These are phyloP conservation scores for Diaporthe eres DNA, from an alignment of 2,329 filamentous ascomycete genomes.

Conservation along the genomic window DNA sequence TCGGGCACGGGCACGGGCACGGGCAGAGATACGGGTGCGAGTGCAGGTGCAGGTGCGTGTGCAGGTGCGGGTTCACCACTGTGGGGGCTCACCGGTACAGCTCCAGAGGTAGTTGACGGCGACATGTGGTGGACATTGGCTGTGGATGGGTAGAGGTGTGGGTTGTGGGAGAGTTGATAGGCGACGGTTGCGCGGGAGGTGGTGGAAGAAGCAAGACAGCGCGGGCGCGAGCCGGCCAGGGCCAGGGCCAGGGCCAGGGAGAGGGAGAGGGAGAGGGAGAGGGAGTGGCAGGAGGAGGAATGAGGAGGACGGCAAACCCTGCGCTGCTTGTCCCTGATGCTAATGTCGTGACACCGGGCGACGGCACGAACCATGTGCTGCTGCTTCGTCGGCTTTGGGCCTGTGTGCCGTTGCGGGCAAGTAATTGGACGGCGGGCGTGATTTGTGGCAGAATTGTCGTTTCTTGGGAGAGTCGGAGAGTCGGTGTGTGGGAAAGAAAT, in stretches of 20 bases:
- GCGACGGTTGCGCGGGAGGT: slow-evolving; percentile 42
- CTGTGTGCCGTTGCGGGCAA: slow-evolving; percentile 25
- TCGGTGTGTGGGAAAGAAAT: slow-evolving; percentile 39
- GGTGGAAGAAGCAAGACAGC: slow-evolving; percentile 15
- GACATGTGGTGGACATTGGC: slow-evolving; percentile 71
- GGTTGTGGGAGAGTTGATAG: slow-evolving; percentile 49
- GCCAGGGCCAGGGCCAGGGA: slow-evolving; percentile 13
- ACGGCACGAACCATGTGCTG: slow-evolving; percentile 27
- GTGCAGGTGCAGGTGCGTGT: slow-evolving; percentile 49
- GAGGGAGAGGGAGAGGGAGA: neutral
- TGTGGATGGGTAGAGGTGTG: slow-evolving; percentile 54
- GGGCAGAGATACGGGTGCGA: neutral
- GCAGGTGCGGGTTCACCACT: slow-evolving; percentile 49
- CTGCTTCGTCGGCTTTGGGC: slow-evolving; percentile 12
- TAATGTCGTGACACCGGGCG: slow-evolving; percentile 10
- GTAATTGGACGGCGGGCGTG: slow-evolving; percentile 21
- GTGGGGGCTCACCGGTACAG: slow-evolving; percentile 54
- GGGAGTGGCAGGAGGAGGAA: neutral
- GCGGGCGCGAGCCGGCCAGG: neutral
- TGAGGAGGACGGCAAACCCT: slow-evolving; percentile 27
- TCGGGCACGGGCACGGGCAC: slow-evolving; percentile 22
- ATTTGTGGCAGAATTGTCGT: slow-evolving; percentile 29
- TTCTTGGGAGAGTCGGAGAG: slow-evolving; percentile 33
- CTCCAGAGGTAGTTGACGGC: slow-evolving; percentile 62
- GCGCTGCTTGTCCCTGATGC: slow-evolving; percentile 33